phyloP scores from a whole-genome alignment of 2,329 filamentous ascomycete species.

The Colletotrichum viniferum region DNA sequence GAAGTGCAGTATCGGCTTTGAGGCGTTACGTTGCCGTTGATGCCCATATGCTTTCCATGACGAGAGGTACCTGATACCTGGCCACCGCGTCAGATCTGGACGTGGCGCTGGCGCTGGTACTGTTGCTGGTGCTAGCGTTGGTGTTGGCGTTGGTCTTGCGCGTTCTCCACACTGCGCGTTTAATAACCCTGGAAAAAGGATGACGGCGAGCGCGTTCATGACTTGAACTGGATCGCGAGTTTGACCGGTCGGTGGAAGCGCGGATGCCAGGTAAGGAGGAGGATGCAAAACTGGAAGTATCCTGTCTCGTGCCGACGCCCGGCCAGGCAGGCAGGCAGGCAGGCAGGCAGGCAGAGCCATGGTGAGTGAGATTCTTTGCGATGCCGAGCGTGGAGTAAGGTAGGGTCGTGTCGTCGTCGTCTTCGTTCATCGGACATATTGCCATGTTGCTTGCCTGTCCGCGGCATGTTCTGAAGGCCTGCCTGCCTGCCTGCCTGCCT shows the following conservation, averaged over 20 bases:
- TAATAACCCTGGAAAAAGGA: not conserved
- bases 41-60: not conserved
- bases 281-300: not conserved
- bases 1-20: not conserved
- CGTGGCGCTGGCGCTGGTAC: not conserved
- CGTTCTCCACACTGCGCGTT: not conserved
- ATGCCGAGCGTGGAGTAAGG: not conserved
- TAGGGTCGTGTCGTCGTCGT: not conserved
- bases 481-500: not conserved
- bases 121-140: not conserved
- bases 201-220: not conserved
- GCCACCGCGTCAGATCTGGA: not conserved
- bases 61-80: not conserved
- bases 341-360: not conserved
- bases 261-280: not conserved
- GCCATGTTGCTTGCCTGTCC: not conserved
- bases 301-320: not conserved
- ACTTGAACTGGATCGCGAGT: not conserved
- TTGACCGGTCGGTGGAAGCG: constrained; percentile 1
- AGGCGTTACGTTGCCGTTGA: not conserved
- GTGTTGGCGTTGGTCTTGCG: not conserved
- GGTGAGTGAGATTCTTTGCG: not conserved
- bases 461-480: not conserved
- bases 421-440: not conserved
- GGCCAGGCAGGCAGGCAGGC: not conserved